phyloP scores from a whole-genome alignment of 1,139 yeast species.

The Arxiozyma heterogenica region DNA sequence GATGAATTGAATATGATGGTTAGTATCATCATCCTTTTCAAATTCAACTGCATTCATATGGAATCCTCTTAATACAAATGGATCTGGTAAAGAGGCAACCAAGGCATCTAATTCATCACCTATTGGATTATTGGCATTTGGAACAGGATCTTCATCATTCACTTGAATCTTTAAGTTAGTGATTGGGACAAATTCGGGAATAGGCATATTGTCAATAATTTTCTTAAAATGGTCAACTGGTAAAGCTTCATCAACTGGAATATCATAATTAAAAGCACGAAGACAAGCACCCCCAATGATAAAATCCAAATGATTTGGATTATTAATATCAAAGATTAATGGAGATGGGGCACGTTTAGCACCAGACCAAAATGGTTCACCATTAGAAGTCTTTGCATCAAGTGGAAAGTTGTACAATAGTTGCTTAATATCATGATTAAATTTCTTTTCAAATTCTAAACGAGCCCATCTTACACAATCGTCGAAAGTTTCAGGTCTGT shows the following conservation, averaged over 20 bases:
- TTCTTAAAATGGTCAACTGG: constrained; percentile 37
- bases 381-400: constrained; percentile 83
- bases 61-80: constrained; percentile 82
- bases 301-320: constrained; percentile 72
- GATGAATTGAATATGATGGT: constrained; percentile 93
- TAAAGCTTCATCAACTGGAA: constrained; percentile 50
- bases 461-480: constrained; percentile 97
- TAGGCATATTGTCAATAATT: constrained; percentile 45
- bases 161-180: constrained; percentile 76
- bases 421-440: constrained; percentile 78
- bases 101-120: constrained; percentile 50
- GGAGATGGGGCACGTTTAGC: constrained; percentile 95
- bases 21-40: constrained; percentile 94
- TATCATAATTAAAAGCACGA: constrained; percentile 82
- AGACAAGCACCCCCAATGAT: constrained; percentile 84
- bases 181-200: constrained; percentile 65
- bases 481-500: constrained; percentile 83
- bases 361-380: constrained; percentile 96
- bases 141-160: constrained; percentile 81
- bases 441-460: constrained; percentile 74
- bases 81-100: constrained; percentile 77
- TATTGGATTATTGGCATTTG: constrained; percentile 49
- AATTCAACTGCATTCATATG: constrained; percentile 81
- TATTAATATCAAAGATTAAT: constrained; percentile 61
- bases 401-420: constrained; percentile 86